A percentile compares a stretch with the other conserved stretches of the same genome.
phyloP scores from a whole-genome alignment of 768 basidiomycete species.

The Boletus huronensis region DNA sequence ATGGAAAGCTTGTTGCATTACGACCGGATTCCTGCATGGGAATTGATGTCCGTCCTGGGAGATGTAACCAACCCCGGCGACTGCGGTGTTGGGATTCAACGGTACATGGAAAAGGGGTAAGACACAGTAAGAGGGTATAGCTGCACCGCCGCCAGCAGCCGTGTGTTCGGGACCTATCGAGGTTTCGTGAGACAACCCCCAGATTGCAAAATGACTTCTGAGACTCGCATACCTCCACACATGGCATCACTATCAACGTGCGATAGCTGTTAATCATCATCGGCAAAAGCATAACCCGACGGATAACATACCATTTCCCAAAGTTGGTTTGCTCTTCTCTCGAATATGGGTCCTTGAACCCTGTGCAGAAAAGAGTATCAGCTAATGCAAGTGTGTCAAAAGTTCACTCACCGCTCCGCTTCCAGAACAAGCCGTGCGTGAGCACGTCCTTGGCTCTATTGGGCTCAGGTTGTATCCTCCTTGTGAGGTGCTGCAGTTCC shows the following conservation, averaged over 20 bases:
- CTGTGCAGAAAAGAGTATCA: slow-evolving; percentile 24
- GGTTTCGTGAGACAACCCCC: neutral
- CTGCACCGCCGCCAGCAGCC: slow-evolving; percentile 34
- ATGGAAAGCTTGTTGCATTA: slow-evolving; percentile 54
- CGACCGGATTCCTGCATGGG: slow-evolving; percentile 49
- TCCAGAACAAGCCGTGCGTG: slow-evolving; percentile 55
- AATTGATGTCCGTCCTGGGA: slow-evolving; percentile 58
- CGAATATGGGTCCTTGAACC: slow-evolving; percentile 63
- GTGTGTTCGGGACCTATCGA: slow-evolving; percentile 49
- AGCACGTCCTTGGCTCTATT: slow-evolving; percentile 49
- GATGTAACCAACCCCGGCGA: slow-evolving; percentile 41
- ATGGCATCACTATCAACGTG: slow-evolving; percentile 40
- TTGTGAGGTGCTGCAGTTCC: slow-evolving; percentile 45
- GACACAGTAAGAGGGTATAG: slow-evolving; percentile 51
- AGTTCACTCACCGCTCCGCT: slow-evolving; percentile 44
- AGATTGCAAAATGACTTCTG: too few species aligned
- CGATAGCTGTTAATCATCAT: neutral
- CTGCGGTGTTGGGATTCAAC: slow-evolving; percentile 24
- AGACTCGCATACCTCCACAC: slow-evolving; percentile 41
- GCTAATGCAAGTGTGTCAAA: neutral
- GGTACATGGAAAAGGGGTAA: slow-evolving; percentile 52
- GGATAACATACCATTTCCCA: slow-evolving; percentile 44
- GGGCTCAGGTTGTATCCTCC: slow-evolving; percentile 45
- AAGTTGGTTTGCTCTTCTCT: slow-evolving; percentile 54
- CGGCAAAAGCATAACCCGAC: neutral